A percentile compares a stretch with the other conserved stretches of the same genome.
Evolutionary conservation across 75 land plant genomes (phyloP).

Genomic region (Sequoia sempervirens): DNA sequence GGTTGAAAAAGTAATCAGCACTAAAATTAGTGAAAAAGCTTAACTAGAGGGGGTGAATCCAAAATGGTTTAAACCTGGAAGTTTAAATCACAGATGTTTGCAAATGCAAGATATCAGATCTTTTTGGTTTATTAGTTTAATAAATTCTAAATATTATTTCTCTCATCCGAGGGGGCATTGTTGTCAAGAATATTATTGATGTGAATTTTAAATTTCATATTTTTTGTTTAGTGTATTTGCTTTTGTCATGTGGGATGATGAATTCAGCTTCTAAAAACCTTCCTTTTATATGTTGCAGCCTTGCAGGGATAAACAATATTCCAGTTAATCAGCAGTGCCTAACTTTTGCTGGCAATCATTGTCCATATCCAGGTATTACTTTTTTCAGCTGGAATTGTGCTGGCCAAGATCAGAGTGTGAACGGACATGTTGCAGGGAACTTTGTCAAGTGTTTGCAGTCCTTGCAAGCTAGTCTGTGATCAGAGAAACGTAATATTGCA

Average conservation of each 20-base stretch:
- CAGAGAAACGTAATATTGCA: constrained; percentile 10
- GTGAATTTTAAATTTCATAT: background rate
- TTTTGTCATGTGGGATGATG: background rate
- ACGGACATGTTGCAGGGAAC: constrained; percentile 11
- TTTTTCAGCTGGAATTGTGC: background rate
- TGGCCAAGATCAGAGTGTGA: background rate
- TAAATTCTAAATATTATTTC: background rate
- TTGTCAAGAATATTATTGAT: background rate
- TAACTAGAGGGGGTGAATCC: background rate
- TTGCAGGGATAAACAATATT: constrained; percentile 17
- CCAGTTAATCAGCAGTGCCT: constrained; percentile 20
- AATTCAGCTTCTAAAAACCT: background rate
- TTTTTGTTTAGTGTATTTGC: background rate
- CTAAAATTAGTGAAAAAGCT: background rate
- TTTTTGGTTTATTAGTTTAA: background rate
- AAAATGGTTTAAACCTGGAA: background rate
- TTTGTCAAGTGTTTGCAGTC: constrained; percentile 12
- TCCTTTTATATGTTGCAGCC: constrained; percentile 6
- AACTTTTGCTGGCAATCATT: constrained; percentile 13
- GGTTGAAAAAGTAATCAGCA: background rate
- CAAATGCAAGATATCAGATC: background rate
- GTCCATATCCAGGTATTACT: constrained; percentile 1
- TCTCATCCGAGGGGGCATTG: background rate
- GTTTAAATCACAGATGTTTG: background rate
- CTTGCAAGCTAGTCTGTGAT: constrained; percentile 20